Base-by-base conservation (phyloP, 192 early-diverging fungal species). In the Mortierella antarctica region DNA sequence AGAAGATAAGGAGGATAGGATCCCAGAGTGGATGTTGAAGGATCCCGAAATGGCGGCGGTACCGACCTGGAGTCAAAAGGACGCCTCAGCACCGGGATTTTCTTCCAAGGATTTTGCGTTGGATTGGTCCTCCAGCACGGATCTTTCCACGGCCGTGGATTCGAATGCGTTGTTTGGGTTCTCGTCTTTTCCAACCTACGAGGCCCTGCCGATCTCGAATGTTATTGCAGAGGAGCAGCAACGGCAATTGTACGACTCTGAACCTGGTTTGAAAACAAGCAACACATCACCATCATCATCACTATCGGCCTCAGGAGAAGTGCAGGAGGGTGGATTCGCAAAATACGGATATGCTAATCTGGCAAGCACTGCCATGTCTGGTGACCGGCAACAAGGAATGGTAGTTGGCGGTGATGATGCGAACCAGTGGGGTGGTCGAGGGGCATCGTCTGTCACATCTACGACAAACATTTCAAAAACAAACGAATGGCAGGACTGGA, bases 161-260 rank as follows among this genome's bases (percentile, higher is more conserved):
- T 54, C 69, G 17, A 71, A 71, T 48, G 52, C 60, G 8, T 11
- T 80, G 5, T 80, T 80, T 68, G 77, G 77, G 6, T 80, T 80
- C 44, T 62, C 77, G 7, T 80, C 77, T 15, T 72, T 63, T 14
- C 77, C 77, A 7, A 68, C 70, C 12, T 80, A 67, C 48, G 77
- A 80, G 45, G 3, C 57, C 5, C 50, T 80, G 12, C 46, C 70
- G 3, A 72, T 80, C 48, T 65, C 77, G 47, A 53, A 47, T 6
- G 42, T 42, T 6, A 72, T 80, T 10, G 65, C 77, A 40, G 65
- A 67, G 10, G 77, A 80, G 15, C 62, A 65, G 21, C 41, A 70
- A 7, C 62, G 64, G 2, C 57, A 49, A 55, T 13, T 31, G 23
- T 50, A 17, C n/a, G 49, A 23, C 31, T 31, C 31, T 31, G 31